Conservation (phyloP, 805 yeast species). For the Monosporozyma aerobia region DNA sequence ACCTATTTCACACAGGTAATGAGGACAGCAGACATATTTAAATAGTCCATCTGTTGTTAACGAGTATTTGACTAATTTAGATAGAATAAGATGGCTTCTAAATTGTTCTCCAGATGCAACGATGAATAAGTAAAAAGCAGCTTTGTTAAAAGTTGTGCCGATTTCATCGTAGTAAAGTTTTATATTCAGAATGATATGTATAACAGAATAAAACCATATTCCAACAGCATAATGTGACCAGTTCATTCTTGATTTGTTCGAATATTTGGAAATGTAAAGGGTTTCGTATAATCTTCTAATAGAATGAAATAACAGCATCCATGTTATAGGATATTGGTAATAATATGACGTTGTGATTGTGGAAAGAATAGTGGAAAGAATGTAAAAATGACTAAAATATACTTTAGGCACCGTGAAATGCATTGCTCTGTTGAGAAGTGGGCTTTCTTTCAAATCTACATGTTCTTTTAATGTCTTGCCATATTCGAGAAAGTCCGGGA, state of each 20-base stretch:
- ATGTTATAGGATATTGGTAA: slow-evolving; percentile 12
- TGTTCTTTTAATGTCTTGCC: slow-evolving; percentile 34
- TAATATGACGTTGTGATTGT: slow-evolving; percentile 10
- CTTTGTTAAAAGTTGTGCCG: slow-evolving; percentile 6
- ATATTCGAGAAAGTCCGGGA: slow-evolving; percentile 35
- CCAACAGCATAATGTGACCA: slow-evolving; percentile 62
- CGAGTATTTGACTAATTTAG: slow-evolving; percentile 45
- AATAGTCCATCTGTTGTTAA: slow-evolving; percentile 47
- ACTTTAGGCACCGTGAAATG: slow-evolving; percentile 49
- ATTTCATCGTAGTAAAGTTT: slow-evolving; percentile 19
- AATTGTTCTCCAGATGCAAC: slow-evolving; percentile 26
- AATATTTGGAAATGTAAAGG: slow-evolving; percentile 38
- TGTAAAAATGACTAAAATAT: slow-evolving; percentile 57
- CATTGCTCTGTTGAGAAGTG: slow-evolving; percentile 10
- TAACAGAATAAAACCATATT: slow-evolving; percentile 43
- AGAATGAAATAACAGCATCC: slow-evolving; percentile 40
- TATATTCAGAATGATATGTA: slow-evolving; percentile 34
- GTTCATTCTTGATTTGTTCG: slow-evolving; percentile 45
- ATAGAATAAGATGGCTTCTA: slow-evolving; percentile 40
- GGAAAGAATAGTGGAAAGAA: slow-evolving; percentile 33
- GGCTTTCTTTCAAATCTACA: not conserved
- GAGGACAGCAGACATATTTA: slow-evolving; percentile 49
- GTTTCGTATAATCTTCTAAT: slow-evolving; percentile 50
- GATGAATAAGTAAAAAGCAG: slow-evolving; percentile 16
- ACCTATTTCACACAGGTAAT: slow-evolving; percentile 56